Conservation (phyloP, 345 rosid genomes). For the Arabidopsis arenosa region DNA sequence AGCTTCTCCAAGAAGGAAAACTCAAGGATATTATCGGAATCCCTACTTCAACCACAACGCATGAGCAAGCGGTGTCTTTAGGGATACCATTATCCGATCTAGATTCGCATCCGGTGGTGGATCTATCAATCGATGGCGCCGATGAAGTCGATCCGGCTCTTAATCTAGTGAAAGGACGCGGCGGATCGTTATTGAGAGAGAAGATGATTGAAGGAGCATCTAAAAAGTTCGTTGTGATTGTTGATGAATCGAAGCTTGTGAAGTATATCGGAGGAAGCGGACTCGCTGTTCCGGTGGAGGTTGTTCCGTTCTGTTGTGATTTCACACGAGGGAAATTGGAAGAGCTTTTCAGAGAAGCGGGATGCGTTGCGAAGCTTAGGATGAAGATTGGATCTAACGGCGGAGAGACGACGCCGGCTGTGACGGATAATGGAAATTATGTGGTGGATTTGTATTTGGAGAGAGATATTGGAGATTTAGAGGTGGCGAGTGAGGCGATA, state of each 20-base stretch:
- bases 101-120: conserved; percentile 67
- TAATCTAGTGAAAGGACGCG: conserved; percentile 89
- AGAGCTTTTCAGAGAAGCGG: conserved; percentile 60
- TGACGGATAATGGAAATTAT: conserved; percentile 84
- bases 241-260: conserved; percentile 74
- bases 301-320: conserved; percentile 84
- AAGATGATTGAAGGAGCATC: conserved; percentile 92
- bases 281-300: conserved; percentile 81
- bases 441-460: conserved; percentile 80
- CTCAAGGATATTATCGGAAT: conserved; percentile 71
- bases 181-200: conserved; percentile 88
- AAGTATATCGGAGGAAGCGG: conserved; percentile 71
- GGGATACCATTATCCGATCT: conserved; percentile 88
- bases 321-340: conserved; percentile 62
- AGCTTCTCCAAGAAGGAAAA: conserved; percentile 74
- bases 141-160: conserved; percentile 89
- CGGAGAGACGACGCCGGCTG: conserved; percentile 51
- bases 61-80: conserved; percentile 74
- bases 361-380: conserved; percentile 68
- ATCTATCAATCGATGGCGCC: conserved; percentile 95
- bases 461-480: conserved; percentile 80
- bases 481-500: conserved; percentile 69
- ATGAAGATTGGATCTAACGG: conserved; percentile 35
- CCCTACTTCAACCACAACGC: conserved; percentile 85
- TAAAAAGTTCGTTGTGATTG: conserved; percentile 70